These are phyloP conservation scores for Ophiocordyceps sinensis DNA, from an alignment of 2,329 filamentous ascomycete species.

Conservation along the genomic window DNA sequence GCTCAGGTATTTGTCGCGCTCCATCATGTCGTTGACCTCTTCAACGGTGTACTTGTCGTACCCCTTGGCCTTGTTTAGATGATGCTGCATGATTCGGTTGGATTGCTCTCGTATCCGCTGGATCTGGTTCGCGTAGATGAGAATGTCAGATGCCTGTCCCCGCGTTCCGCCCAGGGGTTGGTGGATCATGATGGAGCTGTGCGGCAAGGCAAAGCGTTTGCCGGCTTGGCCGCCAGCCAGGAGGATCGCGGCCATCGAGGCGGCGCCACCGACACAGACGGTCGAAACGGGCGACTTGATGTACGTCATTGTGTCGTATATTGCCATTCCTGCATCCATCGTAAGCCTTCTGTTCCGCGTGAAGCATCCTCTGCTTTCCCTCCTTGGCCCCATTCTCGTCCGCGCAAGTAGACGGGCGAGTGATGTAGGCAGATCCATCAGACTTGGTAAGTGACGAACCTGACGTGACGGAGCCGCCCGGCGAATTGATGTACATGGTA, in stretches of 20 bases:
- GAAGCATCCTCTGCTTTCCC: neutral
- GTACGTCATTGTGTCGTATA: constrained; percentile 98
- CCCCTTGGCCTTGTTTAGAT: constrained; percentile 65
- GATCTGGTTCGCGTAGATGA: constrained; percentile 96
- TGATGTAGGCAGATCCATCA: no score
- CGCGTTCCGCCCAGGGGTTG: constrained; percentile 69
- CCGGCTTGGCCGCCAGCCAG: constrained; percentile 75
- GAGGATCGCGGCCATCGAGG: constrained; percentile 85
- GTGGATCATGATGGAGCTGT: constrained; percentile 93
- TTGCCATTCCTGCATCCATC: constrained; percentile 47
- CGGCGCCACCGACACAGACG: constrained; percentile 87
- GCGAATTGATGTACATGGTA: constrained; percentile 95
- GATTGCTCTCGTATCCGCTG: constrained; percentile 70
- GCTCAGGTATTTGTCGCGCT: constrained; percentile 87
- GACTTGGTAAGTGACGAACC: constrained; percentile 20
- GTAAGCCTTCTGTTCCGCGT: neutral
- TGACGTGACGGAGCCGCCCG: constrained; percentile 75
- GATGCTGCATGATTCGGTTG: constrained; percentile 77
- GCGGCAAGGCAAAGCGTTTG: constrained; percentile 79
- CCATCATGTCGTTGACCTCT: constrained; percentile 90
- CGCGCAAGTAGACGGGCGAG: neutral
- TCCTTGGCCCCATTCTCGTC: neutral
- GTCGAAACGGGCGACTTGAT: constrained; percentile 87
- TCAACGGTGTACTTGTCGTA: constrained; percentile 64
- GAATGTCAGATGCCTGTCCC: constrained; percentile 63